Base-by-base conservation (phyloP, 208 protist genomes). In the Acanthamoeba royreba region DNA sequence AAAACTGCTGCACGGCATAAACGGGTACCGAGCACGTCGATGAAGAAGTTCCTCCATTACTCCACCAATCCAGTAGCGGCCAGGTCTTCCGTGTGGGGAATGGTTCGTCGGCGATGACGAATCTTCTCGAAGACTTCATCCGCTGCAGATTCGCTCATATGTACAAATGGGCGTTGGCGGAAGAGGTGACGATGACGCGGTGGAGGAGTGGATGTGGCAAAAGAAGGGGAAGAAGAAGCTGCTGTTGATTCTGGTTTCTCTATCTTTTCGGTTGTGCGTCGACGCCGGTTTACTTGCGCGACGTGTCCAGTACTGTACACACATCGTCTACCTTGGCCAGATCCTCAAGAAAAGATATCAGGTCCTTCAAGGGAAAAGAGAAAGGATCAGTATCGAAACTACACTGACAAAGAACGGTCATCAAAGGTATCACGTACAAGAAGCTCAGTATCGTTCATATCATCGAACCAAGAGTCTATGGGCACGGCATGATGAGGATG, bases 401-500 rank as follows among this genome's bases (percentile, higher is more conserved):
- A 17, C 22, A 61, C 53, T 5, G 55, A 4, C 4, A 69, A 9
- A 35, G 15, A 5, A 33, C 40, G 2, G 58, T 8, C n/a, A 69
- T 5, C 4, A 46, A 77, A 8, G 63, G 49, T 58, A 13, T 87
- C 66, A 45, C 95, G 74, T 15, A 95, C 95, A 22, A 93, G 58
- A 25, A 96, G 85, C 61, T 88, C 95, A 4, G 66, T 92, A 69
- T 95, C 93, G 43, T 69, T 58, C 83, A 66, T 45, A 52, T 96
- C 93, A 86, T 95, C 94, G 52, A 96, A 94, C 95, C 95, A 96
- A 1, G 79, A 74, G 43, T 31, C 49, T 42, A 94, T 94, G 66
- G 95, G 81, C 43, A 98, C 95, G 13, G 96, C 96, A 77, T 97
- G 96, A 8, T 96, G 58, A 1, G 90, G 93, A 31, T 98, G 94